These are phyloP conservation scores for Rhododendron simsii DNA, from an alignment of 148 eudicot species.

Conservation along the genomic window DNA sequence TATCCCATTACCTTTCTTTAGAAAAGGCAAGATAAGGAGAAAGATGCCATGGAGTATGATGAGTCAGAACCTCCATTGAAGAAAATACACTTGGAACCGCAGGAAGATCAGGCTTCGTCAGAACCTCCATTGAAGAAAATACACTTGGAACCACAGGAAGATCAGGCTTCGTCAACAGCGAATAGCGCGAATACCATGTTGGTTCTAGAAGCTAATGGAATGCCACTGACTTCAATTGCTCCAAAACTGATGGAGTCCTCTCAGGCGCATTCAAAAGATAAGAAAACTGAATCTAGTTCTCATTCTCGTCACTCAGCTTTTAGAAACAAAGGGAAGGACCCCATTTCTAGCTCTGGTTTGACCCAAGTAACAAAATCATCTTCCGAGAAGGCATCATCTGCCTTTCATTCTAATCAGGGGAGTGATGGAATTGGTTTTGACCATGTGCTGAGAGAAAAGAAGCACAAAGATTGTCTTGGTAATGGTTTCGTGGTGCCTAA, in stretches of 20 bases:
- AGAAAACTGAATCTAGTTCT: slow-evolving; percentile 18
- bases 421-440: slow-evolving; percentile 13
- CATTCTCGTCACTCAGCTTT: slow-evolving; percentile 11
- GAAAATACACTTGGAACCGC: slow-evolving; percentile 22
- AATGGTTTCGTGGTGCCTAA: neutral
- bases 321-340: slow-evolving; percentile 32
- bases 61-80: slow-evolving; percentile 30
- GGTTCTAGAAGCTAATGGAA: slow-evolving; percentile 12
- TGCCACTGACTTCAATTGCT: slow-evolving; percentile 14
- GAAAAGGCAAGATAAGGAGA: slow-evolving; percentile 29
- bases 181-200: slow-evolving; percentile 8
- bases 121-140: slow-evolving; percentile 28
- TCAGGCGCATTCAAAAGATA: slow-evolving; percentile 9
- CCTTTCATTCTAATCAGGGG: slow-evolving; percentile 15
- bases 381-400: slow-evolving; percentile 24
- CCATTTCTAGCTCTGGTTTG: slow-evolving; percentile 15
- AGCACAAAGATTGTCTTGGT: slow-evolving; percentile 1
- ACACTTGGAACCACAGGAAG: slow-evolving; percentile 22
- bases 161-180: slow-evolving; percentile 31
- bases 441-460: slow-evolving; percentile 9
- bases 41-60: slow-evolving; percentile 14
- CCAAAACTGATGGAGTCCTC: slow-evolving; percentile 17
- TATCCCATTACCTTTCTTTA: slow-evolving; percentile 1
- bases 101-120: slow-evolving; percentile 37
- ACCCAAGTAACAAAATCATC: slow-evolving; percentile 15